Base-by-base conservation (phyloP, 148 eudicot genomes). In the Amaranthus palmeri region DNA sequence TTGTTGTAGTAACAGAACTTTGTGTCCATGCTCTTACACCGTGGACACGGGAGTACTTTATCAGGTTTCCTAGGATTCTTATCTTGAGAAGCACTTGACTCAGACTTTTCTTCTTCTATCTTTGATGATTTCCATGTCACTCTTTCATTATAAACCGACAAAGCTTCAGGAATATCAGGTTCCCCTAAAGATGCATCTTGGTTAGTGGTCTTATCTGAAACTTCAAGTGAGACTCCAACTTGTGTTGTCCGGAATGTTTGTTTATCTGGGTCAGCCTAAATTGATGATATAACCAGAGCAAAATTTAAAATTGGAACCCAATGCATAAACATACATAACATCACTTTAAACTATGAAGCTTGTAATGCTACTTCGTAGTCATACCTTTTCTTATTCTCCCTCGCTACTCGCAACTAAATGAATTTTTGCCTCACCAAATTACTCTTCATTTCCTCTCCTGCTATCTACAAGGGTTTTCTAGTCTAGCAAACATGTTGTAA, bases 1-100 rank as follows among this genome's bases (percentile, higher is more conserved):
- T 90, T 90, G 76, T 90, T 90, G 82, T 76, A 90, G 76, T 87
- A 90, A 80, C 96, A 90, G 71, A 90, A 87, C 55, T 90, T 90
- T 4, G 96, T 90, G 75, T 90, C 96, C 96, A 86, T 87, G 83
- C 92, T 90, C 50, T 83, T 84, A 72, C 92, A 88, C 25, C 90
- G 87, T 60, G 92, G 96, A 71, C 96, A 88, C 7, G 92, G 88
- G 54, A 87, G 79, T 61, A 86, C 82, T 76, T 87, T 87, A 73
- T 87, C 92, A 4, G 92, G 90, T 77, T 88, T 90, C 83, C 88
- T 90, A 2, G 79, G 81, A 54, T 85, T 78, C 76, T 81, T 87
- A 60, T 87, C 87, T 45, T 81, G 75, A n/a, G 82, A 77, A 71
- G 59, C 73, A 73, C 68, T 67, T 46, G 77, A 75, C 65, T 85